These are phyloP conservation scores for Macaranga tanarius DNA, from an alignment of 441 rosid genomes.

Conservation along the genomic window DNA sequence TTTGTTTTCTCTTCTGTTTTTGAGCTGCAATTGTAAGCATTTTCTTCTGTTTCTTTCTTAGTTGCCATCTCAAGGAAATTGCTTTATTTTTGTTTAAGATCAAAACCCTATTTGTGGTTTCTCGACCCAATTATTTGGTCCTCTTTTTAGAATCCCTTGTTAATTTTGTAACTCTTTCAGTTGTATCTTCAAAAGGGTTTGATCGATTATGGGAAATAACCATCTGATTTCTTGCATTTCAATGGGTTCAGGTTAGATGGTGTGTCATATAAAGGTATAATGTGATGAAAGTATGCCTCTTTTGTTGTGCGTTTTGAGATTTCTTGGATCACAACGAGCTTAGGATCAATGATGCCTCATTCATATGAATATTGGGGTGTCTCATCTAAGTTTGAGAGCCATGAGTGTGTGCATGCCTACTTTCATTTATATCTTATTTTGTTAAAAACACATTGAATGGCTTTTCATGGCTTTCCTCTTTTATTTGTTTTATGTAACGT, in stretches of 20 bases:
- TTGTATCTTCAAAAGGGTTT: not conserved
- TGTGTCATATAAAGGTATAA: not conserved
- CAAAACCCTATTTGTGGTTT: not conserved
- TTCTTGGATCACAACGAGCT: not conserved
- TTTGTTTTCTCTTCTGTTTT: no score
- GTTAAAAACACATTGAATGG: not conserved
- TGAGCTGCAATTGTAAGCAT: constrained; percentile 71
- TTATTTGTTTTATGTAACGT: not conserved
- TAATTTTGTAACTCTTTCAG: not conserved
- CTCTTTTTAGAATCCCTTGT: not conserved
- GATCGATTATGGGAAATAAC: not conserved
- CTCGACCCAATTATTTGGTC: not conserved
- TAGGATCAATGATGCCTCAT: not conserved
- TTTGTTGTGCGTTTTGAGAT: not conserved
- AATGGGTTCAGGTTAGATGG: not conserved
- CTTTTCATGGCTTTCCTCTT: not conserved
- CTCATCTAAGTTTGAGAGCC: not conserved
- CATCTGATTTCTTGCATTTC: no score
- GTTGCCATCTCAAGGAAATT: no score
- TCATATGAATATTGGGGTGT: no score
- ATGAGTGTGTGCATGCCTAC: not conserved
- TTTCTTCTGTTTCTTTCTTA: not conserved
- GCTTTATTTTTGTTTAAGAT: not conserved
- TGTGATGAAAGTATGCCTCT: not conserved
- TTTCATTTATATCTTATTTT: no score